A percentile compares a stretch with the other conserved stretches of the same genome.
Conservation (phyloP, 148 eudicot genomes). For the Gaultheria prostrata region DNA sequence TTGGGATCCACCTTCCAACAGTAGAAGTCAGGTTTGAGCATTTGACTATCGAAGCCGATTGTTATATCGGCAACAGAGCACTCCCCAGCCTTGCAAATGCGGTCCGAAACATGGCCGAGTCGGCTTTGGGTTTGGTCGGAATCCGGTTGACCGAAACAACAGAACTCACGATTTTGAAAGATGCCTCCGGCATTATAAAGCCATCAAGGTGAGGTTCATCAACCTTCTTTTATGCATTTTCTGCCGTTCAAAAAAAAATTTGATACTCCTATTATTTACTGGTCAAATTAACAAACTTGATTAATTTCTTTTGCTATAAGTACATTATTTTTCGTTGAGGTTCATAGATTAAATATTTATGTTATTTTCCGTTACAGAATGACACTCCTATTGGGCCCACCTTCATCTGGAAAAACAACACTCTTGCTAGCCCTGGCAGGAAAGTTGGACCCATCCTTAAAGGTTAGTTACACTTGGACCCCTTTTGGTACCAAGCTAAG, state of each 20-base stretch:
- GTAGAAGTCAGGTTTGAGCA: slow-evolving; percentile 75
- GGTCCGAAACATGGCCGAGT: slow-evolving; percentile 53
- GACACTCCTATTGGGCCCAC: slow-evolving; percentile 86
- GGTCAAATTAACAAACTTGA: no score
- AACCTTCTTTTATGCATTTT: not conserved
- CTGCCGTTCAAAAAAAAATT: no score
- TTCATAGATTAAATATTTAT: not conserved
- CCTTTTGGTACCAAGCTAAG: not conserved
- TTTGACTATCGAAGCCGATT: slow-evolving; percentile 72
- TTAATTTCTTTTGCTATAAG: no score
- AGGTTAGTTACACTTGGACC: slow-evolving; percentile 36
- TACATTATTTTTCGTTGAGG: not conserved
- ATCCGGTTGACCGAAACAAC: slow-evolving; percentile 55
- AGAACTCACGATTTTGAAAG: slow-evolving; percentile 75
- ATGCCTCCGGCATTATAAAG: slow-evolving; percentile 74
- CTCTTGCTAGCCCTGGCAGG: slow-evolving; percentile 95
- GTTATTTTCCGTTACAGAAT: slow-evolving; percentile 41
- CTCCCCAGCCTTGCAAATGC: slow-evolving; percentile 79
- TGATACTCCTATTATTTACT: no score
- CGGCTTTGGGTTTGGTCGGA: slow-evolving; percentile 50
- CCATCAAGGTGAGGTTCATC: slow-evolving; percentile 64
- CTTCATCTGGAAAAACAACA: slow-evolving; percentile 93
- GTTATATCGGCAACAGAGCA: slow-evolving; percentile 79
- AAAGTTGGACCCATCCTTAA: slow-evolving; percentile 63
- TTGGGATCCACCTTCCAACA: slow-evolving; percentile 79